Evolutionary conservation across 2,329 filamentous ascomycete species (phyloP).

Genomic region (Pseudogymnoascus sp.): DNA sequence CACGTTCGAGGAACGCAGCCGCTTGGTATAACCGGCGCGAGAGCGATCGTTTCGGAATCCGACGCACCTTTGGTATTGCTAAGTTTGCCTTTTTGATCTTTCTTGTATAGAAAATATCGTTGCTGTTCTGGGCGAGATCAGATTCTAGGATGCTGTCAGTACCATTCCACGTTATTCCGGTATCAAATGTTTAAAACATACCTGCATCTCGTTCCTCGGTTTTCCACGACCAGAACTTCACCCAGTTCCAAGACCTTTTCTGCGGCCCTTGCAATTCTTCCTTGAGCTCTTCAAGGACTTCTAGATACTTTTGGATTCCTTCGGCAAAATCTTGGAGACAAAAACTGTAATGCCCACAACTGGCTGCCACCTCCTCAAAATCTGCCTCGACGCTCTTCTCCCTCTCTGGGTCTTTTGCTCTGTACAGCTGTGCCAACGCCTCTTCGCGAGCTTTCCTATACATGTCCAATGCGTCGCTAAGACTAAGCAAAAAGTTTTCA

Average conservation of each 20-base stretch:
- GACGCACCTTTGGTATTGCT: conserved; percentile 1
- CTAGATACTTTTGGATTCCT: conserved; percentile 76
- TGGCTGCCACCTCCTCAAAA: conserved; percentile 95
- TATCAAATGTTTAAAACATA: not conserved
- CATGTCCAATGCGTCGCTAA: conserved; percentile 71
- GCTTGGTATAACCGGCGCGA: not conserved
- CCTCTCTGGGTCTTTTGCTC: conserved; percentile 65
- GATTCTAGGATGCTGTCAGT: not conserved
- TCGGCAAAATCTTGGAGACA: conserved; percentile 86
- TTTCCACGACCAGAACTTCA: conserved; percentile 65
- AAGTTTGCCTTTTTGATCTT: not conserved
- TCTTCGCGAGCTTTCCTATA: conserved; percentile 71
- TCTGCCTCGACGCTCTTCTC: conserved; percentile 75
- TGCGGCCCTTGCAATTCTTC: conserved; percentile 55
- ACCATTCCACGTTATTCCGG: not conserved
- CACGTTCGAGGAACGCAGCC: not conserved
- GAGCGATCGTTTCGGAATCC: not conserved
- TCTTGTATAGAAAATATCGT: not conserved
- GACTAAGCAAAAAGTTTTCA: conserved; percentile 70
- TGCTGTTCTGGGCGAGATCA: not conserved
- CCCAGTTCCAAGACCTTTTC: conserved; percentile 73
- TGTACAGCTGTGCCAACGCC: conserved; percentile 74
- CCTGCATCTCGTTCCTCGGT: conserved; percentile 17
- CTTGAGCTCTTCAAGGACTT: conserved; percentile 80
- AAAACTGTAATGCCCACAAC: conserved; percentile 93